Evolutionary conservation across 2,329 filamentous ascomycete species (phyloP).

Genomic region (Aureobasidium melanogenum): DNA sequence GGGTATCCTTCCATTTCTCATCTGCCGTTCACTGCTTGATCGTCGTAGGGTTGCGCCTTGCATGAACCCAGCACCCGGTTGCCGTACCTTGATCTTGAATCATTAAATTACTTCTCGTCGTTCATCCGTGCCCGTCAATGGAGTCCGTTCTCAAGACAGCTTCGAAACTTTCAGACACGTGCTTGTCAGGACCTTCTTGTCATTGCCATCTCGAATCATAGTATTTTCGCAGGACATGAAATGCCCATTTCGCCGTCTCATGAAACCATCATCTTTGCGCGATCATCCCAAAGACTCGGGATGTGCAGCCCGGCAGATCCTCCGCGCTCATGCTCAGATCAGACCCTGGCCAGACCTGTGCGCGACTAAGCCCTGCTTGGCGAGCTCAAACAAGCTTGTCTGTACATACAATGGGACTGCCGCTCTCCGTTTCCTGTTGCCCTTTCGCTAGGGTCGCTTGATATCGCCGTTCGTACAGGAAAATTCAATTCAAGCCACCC

Average conservation of each 20-base stretch:
- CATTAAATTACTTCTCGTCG: not conserved
- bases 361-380: not conserved
- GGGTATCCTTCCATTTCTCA: not conserved
- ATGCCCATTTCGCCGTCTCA: not conserved
- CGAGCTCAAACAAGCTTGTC: not conserved
- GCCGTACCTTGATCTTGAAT: not conserved
- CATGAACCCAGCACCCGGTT: not conserved
- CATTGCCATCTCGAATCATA: not conserved
- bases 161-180: no score
- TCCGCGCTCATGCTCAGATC: not conserved
- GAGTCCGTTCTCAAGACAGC: not conserved
- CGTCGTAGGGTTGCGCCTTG: not conserved
- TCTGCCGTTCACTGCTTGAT: not conserved
- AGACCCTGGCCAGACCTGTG: not conserved
- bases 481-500: not conserved
- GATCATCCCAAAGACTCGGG: not conserved
- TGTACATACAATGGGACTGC: not conserved
- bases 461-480: not conserved
- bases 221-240: not conserved
- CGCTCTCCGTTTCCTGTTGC: not conserved
- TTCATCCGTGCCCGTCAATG: not conserved
- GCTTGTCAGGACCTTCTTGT: not conserved
- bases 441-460: not conserved
- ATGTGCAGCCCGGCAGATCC: slow-evolving; percentile 1
- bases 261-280: not conserved